Base-by-base conservation (phyloP, 2,329 filamentous ascomycete genomes). In the Talaromyces sp. region DNA sequence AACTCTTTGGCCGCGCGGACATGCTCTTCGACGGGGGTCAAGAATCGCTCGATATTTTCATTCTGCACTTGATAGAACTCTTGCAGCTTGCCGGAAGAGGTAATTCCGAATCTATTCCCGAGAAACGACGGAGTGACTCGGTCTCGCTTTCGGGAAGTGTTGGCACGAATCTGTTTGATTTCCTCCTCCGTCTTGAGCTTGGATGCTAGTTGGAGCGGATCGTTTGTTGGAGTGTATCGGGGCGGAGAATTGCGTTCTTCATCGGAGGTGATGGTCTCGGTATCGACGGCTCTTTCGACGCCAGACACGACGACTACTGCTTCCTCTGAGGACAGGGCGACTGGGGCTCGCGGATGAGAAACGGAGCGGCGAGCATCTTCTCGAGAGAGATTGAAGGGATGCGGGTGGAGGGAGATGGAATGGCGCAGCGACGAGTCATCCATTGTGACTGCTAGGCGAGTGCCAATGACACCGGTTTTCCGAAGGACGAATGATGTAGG, bases 1-100 rank as follows among this genome's bases (percentile, higher is more conserved):
- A 93, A 86, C 69, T 96, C 89, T 67, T 86, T 88, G 39, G 93
- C 93, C 55, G 92, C 88, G 39, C 88, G 87, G 18, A 90, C 83
- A 77, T 98, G 95, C 72, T 97, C 92, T 71, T 96, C 92, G 2
- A 98, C 93, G 2, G 90, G 88, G 79, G 96, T 97, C 67, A 98
- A 83, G 78, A 97, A 84, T 11, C 91, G 86, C 79, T 96, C 87
- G 68, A 99, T 99, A 69, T 91, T 93, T 74, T 93, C 91, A 74
- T 99, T 99, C 74, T 99, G 93, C 33, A 83, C 83, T 73, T 91
- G 85, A 81, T 98, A 98, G 79, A 97, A 98, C 58, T 86, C 84
- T 70, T 90, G 84, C 16, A 98, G 75, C 70, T 85, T 87, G 67
- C 80, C 82, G 16, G 62, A 64, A 12, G 39, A 48, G 11, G 65